These are phyloP conservation scores for Aspergillus novoparasiticus DNA, from an alignment of 2,329 filamentous ascomycete genomes.

Conservation along the genomic window DNA sequence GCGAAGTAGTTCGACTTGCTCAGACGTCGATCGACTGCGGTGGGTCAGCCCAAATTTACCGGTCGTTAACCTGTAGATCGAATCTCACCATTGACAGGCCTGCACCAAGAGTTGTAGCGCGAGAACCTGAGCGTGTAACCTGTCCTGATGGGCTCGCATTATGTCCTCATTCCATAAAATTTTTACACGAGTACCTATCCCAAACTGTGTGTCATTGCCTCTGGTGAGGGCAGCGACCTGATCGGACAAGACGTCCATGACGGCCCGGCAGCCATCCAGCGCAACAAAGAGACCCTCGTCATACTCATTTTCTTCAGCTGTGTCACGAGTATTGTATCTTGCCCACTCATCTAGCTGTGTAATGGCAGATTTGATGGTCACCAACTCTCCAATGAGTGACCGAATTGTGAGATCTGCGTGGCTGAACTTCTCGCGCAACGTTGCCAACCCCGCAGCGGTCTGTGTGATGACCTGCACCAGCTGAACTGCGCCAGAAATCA, in stretches of 20 bases:
- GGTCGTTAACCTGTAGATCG: background rate
- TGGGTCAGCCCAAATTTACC: background rate
- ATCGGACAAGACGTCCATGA: conserved; percentile 39
- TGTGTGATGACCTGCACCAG: conserved; percentile 37
- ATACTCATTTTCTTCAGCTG: conserved; percentile 29
- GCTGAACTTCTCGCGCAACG: conserved; percentile 37
- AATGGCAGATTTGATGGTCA: conserved; percentile 39
- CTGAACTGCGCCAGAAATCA: conserved; percentile 37
- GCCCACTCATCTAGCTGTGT: conserved; percentile 41
- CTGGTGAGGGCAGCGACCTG: conserved; percentile 36
- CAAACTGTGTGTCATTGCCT: conserved; percentile 20
- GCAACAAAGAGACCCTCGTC: conserved; percentile 35
- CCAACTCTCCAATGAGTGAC: conserved; percentile 39
- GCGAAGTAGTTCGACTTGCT: conserved; percentile 39
- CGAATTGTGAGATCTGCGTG: conserved; percentile 43
- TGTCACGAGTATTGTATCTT: conserved; percentile 25
- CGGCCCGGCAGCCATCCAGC: conserved; percentile 37
- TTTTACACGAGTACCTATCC: conserved; percentile 30
- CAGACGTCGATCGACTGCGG: conserved; percentile 34
- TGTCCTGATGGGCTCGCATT: conserved; percentile 39
- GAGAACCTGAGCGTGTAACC: conserved; percentile 39
- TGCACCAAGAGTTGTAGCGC: conserved; percentile 43
- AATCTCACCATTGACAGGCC: conserved; percentile 41
- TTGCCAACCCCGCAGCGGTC: conserved; percentile 35
- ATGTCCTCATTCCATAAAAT: conserved; percentile 41